Evolutionary conservation across 2,329 filamentous ascomycete genomes (phyloP).

Genomic region (Sarocladium kiliense): DNA sequence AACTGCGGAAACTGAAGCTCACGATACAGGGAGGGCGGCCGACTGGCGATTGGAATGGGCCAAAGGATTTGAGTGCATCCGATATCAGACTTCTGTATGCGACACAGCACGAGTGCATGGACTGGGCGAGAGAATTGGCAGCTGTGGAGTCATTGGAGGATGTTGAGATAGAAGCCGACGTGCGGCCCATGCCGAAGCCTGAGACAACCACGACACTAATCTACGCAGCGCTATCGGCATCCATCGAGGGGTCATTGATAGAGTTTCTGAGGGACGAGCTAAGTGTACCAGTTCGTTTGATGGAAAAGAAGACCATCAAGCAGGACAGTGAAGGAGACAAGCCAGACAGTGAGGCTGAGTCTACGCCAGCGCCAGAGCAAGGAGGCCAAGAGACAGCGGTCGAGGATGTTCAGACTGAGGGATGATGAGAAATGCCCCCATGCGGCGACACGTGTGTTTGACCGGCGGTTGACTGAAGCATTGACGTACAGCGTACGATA

Average conservation of each 20-base stretch:
- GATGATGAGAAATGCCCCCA: too few species aligned
- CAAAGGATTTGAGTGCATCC: slow-evolving; percentile 36
- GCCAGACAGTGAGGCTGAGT: not conserved
- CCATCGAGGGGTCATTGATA: slow-evolving; percentile 30
- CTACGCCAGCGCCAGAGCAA: not conserved
- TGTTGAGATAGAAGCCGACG: slow-evolving; percentile 46
- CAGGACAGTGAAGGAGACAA: not conserved
- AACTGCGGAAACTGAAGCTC: slow-evolving; percentile 40
- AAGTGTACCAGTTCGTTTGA: slow-evolving; percentile 8
- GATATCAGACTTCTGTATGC: slow-evolving; percentile 42
- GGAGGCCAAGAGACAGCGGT: not conserved
- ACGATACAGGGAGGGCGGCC: slow-evolving; percentile 52
- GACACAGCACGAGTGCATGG: slow-evolving; percentile 43
- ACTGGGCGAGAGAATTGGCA: slow-evolving; percentile 54
- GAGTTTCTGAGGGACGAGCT: slow-evolving; percentile 11
- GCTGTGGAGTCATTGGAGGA: slow-evolving; percentile 42
- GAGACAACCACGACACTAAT: slow-evolving; percentile 50
- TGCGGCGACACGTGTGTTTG: too few species aligned
- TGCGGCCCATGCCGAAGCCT: slow-evolving; percentile 48
- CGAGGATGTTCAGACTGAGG: not conserved
- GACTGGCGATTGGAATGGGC: slow-evolving; percentile 43
- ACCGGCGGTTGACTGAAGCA: too few species aligned
- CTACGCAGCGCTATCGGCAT: slow-evolving; percentile 55
- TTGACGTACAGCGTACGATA: too few species aligned
- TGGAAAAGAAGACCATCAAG: not conserved